Base-by-base conservation (phyloP, 257 asterid genomes). In the Penstemon davidsonii region DNA sequence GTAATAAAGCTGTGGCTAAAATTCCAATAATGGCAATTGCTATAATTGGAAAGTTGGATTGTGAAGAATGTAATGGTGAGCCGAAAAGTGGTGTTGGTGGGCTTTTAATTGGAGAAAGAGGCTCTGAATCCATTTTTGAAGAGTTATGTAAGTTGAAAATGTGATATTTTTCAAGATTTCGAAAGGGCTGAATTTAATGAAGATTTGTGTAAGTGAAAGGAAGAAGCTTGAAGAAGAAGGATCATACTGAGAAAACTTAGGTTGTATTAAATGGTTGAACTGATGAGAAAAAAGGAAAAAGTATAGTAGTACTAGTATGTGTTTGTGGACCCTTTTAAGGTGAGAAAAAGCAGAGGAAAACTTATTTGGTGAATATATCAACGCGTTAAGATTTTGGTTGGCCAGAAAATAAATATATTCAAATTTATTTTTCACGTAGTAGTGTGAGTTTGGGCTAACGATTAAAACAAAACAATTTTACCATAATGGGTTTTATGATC, bases 21-120 rank as follows among this genome's bases (percentile, higher is more conserved):
- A 93, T 93, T n/a, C 98, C 98, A 42, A 93, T 85, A 5, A 93
- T 77, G 60, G 98, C 96, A 4, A 93, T 84, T 8, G 93, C 96
- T 47, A 90, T 84, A 46, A 93, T 93, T 0, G 98, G 98, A 59
- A 90, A 93, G 25, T 89, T 73, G 0, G 86, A 11, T 81, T 83
- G 85, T 0, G 88, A 59, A 3, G 87, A 63, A 55, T 77, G 86
- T 19, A 60, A 83, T 50, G 68, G 18, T 55, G 88, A 52, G 55
- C 33, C 33, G 33, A 25, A 25, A 25, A 25, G 33, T 25, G 33
- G 2, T 25, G 33, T 2, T 25, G 33, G 33, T 25, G 33, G 33
- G 68, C 46, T 68, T 19, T 25, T 70, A 68, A 72, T 50, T 39
- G 80, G 85, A 12, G 83, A 39, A 45, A 69, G 62, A 66, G 75